phyloP scores from a whole-genome alignment of 1,284 basidiomycete species.

The Ustilago hordei region DNA sequence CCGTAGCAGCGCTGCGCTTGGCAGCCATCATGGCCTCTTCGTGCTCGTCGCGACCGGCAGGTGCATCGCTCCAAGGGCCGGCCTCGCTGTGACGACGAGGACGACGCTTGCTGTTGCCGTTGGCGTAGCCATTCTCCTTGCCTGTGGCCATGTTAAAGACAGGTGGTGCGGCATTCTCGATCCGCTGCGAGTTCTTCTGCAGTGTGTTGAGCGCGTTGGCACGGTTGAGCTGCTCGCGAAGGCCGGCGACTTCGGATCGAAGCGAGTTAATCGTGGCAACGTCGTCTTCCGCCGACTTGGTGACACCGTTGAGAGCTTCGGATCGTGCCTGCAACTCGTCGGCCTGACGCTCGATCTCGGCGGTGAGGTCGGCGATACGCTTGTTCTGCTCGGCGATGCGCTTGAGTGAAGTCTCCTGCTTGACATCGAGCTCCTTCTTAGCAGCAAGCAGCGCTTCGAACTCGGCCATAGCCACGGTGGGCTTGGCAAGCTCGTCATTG shows the following conservation, averaged over 20 bases:
- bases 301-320: conserved; percentile 58
- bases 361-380: conserved; percentile 78
- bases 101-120: conserved; percentile 56
- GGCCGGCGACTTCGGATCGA: conserved; percentile 87
- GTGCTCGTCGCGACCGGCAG: conserved; percentile 75
- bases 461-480: conserved; percentile 80
- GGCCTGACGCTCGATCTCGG: conserved; percentile 79
- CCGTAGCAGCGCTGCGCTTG: conserved; percentile 78
- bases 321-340: conserved; percentile 81
- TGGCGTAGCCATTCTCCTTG: conserved; percentile 54
- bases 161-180: conserved; percentile 63
- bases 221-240: conserved; percentile 95
- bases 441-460: conserved; percentile 82
- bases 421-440: conserved; percentile 85
- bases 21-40: conserved; percentile 82
- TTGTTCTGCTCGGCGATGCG: conserved; percentile 87
- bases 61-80: conserved; percentile 78
- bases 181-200: conserved; percentile 66
- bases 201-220: conserved; percentile 77
- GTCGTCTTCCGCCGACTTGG: conserved; percentile 76
- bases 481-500: conserved; percentile 78
- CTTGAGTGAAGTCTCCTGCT: conserved; percentile 80
- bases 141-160: conserved; percentile 66
- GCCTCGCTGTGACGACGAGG: conserved; percentile 87
- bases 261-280: conserved; percentile 85